Base-by-base conservation (phyloP, 2,329 filamentous ascomycete species). In the Rutstroemia sp. region DNA sequence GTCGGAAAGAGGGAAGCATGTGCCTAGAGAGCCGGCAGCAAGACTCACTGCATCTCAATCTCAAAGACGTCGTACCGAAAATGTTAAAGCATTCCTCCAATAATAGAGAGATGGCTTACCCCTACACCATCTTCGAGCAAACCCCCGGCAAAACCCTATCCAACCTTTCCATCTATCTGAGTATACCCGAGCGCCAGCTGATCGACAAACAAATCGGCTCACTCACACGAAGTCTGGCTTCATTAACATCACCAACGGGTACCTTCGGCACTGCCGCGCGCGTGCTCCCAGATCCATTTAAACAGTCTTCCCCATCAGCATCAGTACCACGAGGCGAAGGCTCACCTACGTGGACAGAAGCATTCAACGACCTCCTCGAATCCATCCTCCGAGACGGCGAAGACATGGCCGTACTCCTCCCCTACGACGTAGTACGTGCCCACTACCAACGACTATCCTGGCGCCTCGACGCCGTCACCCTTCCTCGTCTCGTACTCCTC, bases 361-460 rank as follows among this genome's bases (percentile, higher is more conserved):
- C 81, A 0, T 86, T 86, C 54, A 75, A 80, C 41, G 71, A 73
- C 3, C 68, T 86, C 54, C 66, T 85, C 8, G 82, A 86, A 61
- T 73, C 74, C 0, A 71, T 81, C 3, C 67, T 86, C 18, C 72
- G 80, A 9, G 83, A 86, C 60, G 80, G 76, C 0, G 82, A 86
- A 65, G 82, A 85, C 60, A 75, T 80, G 71, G 74, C 76, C 1
- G 74, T 86, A 3, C 75, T 77, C 23, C 70, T 86, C n/a, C 76
- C 77, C 4, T 86, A 86, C 61, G 72, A 76, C 23, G 69, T 73
- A 4, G 76, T 86, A 3, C 73, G 83, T 49, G 68, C 69, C 12
- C 77, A 81, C n/a, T 78, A 80, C 55, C 66, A 71, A 39, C 73
- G 78, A 10, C 72, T 82, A 25, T 68, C 73, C 10, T 72, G 77